phyloP scores from a whole-genome alignment of 495 filamentous ascomycete genomes.

The Collariella sp. region DNA sequence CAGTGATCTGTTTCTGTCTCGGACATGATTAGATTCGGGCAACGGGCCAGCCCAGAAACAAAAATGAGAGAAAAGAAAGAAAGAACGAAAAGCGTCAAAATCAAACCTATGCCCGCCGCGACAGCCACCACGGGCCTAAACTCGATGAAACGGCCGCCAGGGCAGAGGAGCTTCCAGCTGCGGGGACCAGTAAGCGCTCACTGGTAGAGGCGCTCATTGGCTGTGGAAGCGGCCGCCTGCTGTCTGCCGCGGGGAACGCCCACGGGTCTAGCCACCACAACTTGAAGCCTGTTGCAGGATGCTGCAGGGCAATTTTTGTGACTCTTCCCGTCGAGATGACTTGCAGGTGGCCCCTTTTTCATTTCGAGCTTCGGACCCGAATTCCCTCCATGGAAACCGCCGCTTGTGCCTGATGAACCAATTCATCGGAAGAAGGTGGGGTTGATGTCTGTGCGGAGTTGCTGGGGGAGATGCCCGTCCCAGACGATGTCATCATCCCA shows the following conservation, averaged over 20 bases:
- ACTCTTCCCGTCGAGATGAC: background rate
- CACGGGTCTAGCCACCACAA: background rate
- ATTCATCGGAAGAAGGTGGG: background rate
- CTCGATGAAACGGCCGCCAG: conserved; percentile 3
- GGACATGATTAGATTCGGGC: too few relatives aligned
- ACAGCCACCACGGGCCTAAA: background rate
- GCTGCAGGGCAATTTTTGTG: too few relatives aligned
- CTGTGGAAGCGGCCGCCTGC: background rate
- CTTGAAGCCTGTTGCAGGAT: too few relatives aligned
- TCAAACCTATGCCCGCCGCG: too few relatives aligned
- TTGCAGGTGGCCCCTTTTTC: background rate
- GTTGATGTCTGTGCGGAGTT: background rate
- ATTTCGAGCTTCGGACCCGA: background rate
- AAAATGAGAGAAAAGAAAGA: too few relatives aligned
- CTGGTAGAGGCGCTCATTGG: background rate
- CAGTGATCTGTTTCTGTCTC: too few relatives aligned
- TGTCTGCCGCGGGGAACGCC: background rate
- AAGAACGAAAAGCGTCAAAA: too few relatives aligned
- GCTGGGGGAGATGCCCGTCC: conserved; percentile 2
- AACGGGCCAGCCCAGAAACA: too few relatives aligned
- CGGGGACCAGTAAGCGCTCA: background rate
- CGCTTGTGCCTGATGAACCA: too few relatives aligned
- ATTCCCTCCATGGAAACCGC: too few relatives aligned
- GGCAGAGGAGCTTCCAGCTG: background rate
- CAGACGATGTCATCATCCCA: background rate